Evolutionary conservation across 208 protist species (phyloP), one percentile per base, ranked within the genome.

Genomic region (Leishmania tarentolae): DNA sequence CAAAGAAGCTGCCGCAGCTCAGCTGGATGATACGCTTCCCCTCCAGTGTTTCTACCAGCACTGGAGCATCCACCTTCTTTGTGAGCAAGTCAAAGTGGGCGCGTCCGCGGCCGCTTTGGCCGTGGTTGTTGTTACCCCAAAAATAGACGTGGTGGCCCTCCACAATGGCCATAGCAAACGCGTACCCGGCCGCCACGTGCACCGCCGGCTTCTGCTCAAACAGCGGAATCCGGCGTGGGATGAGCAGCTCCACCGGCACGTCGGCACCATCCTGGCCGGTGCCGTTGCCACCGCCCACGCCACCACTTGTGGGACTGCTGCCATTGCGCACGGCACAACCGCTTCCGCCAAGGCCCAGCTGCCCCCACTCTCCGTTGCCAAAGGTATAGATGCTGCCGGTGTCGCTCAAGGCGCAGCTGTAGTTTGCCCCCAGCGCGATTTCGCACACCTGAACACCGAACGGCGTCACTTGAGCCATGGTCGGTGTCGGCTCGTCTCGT

Each of bases 51-150:
- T 87, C 85, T 24, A 97, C 91, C 46, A 93, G 87, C 28, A 84
- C 88, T 42, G 94, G 94, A 3, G 76, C 69, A 78, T 95, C 91
- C 28, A 97, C 91, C 76, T 95, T 95, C 65, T 91, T 91, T 72
- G 82, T 80, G 3, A 82, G 68, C 42, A 82, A 71, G 79, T 89
- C 84, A 76, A 97, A 94, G 87, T 82, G 89, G 40, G 35, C 40
- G 24, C 85, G 87, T 2, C 94, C 94, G 17, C 96, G 87, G 21
- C 92, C 94, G 76, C 92, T 94, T 78, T 97, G 94, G 44, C 92
- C 92, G 86, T 97, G 94, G 84, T 96, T 97, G 86, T 97, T 97
- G 84, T 96, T 97, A 1, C 94, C 94, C 93, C 94, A 97, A 71
- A 95, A 96, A 87, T 94, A 96, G 3, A 97, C 94, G 59, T 91